These are phyloP conservation scores for Nymphaea thermarum DNA, from an alignment of 164 flowering plant genomes.

Conservation along the genomic window DNA sequence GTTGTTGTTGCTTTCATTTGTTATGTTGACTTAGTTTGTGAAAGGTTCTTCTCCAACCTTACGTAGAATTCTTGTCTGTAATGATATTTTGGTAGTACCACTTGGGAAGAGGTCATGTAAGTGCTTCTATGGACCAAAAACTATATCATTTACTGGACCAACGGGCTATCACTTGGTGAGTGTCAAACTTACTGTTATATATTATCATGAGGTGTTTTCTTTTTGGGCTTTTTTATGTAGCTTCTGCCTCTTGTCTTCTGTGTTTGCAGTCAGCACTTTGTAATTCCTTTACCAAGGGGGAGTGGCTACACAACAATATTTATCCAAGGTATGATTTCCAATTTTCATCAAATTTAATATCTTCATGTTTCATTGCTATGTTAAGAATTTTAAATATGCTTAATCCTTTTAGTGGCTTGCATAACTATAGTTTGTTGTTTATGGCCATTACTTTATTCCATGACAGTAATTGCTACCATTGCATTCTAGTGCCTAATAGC, in stretches of 20 bases:
- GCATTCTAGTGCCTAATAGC: too few species aligned
- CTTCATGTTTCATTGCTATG: background rate
- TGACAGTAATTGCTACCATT: too few species aligned
- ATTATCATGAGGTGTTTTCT: background rate
- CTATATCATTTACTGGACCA: constrained; percentile 68
- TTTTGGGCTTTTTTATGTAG: background rate
- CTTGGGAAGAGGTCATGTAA: constrained; percentile 89
- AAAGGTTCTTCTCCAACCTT: too few species aligned
- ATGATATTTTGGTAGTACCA: constrained; percentile 40
- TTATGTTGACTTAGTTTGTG: too few species aligned
- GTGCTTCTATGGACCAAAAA: constrained; percentile 58
- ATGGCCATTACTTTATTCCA: too few species aligned
- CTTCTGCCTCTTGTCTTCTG: background rate
- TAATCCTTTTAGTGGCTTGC: too few species aligned
- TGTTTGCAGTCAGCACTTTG: constrained; percentile 65
- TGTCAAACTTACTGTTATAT: background rate
- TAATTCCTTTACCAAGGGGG: constrained; percentile 85
- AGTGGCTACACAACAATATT: constrained; percentile 89
- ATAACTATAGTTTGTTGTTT: too few species aligned
- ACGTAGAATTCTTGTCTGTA: background rate
- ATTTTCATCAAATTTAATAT: background rate
- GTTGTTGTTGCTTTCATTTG: too few species aligned
- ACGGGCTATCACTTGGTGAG: constrained; percentile 67
- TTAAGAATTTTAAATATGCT: too few species aligned
- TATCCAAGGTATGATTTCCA: constrained; percentile 48